Conservation (phyloP, 2,329 filamentous ascomycete genomes). For the Tolypocladium guangdongense region DNA sequence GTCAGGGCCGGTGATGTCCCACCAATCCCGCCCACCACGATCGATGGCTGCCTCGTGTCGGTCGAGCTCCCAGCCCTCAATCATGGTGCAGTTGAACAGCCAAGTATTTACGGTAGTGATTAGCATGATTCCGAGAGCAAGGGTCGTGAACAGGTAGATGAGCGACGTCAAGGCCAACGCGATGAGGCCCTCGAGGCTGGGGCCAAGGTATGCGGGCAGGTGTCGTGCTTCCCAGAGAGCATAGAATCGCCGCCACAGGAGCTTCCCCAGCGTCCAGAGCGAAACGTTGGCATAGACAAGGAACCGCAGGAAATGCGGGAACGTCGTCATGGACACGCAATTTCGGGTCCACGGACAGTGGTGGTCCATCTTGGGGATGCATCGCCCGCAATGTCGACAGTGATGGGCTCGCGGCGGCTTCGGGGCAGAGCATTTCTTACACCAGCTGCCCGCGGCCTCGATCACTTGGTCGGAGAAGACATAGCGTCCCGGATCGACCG, state of each 20-base stretch:
- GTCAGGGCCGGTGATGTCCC: constrained; percentile 24
- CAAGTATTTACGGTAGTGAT: constrained; percentile 51
- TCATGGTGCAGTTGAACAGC: constrained; percentile 63
- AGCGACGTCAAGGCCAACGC: constrained; percentile 50
- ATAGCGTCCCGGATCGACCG: constrained; percentile 47
- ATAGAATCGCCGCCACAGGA: constrained; percentile 48
- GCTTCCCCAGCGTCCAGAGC: constrained; percentile 49
- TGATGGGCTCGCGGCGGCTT: constrained; percentile 75
- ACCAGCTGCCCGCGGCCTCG: constrained; percentile 45
- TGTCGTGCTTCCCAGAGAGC: constrained; percentile 54
- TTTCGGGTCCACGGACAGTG: constrained; percentile 80
- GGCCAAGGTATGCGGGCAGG: constrained; percentile 65
- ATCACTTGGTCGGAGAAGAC: constrained; percentile 27
- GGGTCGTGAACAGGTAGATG: constrained; percentile 45
- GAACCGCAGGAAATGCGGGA: constrained; percentile 75
- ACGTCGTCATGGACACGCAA: constrained; percentile 72
- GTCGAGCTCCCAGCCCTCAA: constrained; percentile 67
- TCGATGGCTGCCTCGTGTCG: constrained; percentile 47
- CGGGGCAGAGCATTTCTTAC: constrained; percentile 60
- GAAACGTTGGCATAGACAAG: constrained; percentile 56
- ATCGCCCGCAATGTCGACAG: constrained; percentile 64
- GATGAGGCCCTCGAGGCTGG: constrained; percentile 45
- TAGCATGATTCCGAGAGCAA: constrained; percentile 56
- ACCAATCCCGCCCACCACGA: constrained; percentile 34
- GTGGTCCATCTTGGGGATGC: constrained; percentile 74